Evolutionary conservation across 495 filamentous ascomycete species (phyloP).

Genomic region (Cercophora scortea): DNA sequence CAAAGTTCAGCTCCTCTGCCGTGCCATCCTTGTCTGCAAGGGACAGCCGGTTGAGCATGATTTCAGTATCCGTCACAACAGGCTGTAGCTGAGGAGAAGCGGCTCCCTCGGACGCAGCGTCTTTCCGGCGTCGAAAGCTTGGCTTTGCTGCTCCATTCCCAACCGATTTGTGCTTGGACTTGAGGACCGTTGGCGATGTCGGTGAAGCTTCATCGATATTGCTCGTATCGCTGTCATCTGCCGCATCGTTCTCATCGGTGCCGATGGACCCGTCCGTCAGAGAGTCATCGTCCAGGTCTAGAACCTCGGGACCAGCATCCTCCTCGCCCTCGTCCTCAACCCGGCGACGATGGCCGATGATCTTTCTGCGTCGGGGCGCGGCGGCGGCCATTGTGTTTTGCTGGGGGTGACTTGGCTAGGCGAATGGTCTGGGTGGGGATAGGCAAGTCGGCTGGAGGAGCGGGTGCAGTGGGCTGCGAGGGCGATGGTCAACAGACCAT

Average conservation of each 20-base stretch:
- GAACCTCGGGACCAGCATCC: slow-evolving; percentile 57
- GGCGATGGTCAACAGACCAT: slow-evolving; percentile 15
- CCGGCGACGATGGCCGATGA: slow-evolving; percentile 67
- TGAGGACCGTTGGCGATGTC: slow-evolving; percentile 32
- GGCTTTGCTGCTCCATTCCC: slow-evolving; percentile 32
- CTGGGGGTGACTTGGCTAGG: slow-evolving; percentile 5
- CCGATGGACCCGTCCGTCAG: slow-evolving; percentile 70
- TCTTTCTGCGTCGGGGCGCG: slow-evolving; percentile 54
- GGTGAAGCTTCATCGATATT: slow-evolving; percentile 53
- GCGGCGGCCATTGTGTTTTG: slow-evolving; percentile 21
- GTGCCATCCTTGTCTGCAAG: slow-evolving; percentile 50
- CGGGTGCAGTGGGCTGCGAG: slow-evolving; percentile 19
- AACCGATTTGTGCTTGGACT: slow-evolving; percentile 22
- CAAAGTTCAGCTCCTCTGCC: slow-evolving; percentile 57
- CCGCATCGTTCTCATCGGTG: slow-evolving; percentile 68
- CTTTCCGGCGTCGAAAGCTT: slow-evolving; percentile 32
- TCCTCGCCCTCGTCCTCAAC: slow-evolving; percentile 75
- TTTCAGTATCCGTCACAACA: slow-evolving; percentile 61
- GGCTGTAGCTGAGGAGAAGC: slow-evolving; percentile 29
- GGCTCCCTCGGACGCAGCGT: slow-evolving; percentile 24
- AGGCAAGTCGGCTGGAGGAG: slow-evolving; percentile 9
- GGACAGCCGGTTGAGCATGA: slow-evolving; percentile 80
- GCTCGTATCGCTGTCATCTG: slow-evolving; percentile 74
- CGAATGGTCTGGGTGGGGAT: slow-evolving; percentile 5
- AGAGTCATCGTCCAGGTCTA: slow-evolving; percentile 72